A percentile compares a stretch with the other conserved stretches of the same genome.
phyloP scores from a whole-genome alignment of 768 basidiomycete species.

The Boletellus ananiceps region DNA sequence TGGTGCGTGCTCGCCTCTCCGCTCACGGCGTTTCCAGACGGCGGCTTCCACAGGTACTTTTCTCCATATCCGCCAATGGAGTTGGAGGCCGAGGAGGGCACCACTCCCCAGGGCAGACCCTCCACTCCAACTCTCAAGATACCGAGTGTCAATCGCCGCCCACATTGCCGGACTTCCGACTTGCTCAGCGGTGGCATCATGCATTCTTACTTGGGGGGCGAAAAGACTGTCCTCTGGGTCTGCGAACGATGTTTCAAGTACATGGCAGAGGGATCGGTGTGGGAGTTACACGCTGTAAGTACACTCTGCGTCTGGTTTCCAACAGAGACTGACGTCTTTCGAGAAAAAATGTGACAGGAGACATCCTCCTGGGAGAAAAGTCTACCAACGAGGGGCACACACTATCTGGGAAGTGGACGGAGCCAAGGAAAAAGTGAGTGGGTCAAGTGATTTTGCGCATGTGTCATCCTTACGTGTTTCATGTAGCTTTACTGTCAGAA shows the following conservation, averaged over 20 bases:
- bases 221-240: slow-evolving; percentile 65
- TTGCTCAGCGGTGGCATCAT: slow-evolving; percentile 60
- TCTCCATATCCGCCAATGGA: slow-evolving; percentile 86
- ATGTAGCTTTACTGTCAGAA: slow-evolving; percentile 92
- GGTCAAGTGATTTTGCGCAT: not conserved
- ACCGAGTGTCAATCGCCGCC: slow-evolving; percentile 50
- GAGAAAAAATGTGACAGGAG: slow-evolving; percentile 65
- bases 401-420: slow-evolving; percentile 97
- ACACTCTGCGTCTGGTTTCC: slow-evolving; percentile 1
- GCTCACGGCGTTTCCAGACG: not conserved
- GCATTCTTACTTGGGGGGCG: slow-evolving; percentile 40
- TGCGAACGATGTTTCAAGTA: slow-evolving; percentile 98
- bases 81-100: slow-evolving; percentile 52
- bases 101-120: slow-evolving; percentile 19
- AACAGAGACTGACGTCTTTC: slow-evolving; percentile 10
- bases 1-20: slow-evolving; percentile 52
- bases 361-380: slow-evolving; percentile 83
- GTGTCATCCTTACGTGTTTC: not conserved
- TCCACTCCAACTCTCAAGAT: slow-evolving; percentile 36
- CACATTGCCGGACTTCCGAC: slow-evolving; percentile 73
- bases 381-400: slow-evolving; percentile 86
- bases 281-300: slow-evolving; percentile 67
- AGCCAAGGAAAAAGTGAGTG: slow-evolving; percentile 68
- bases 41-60: slow-evolving; percentile 63
- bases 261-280: slow-evolving; percentile 68